Evolutionary conservation across 495 filamentous ascomycete species (phyloP).

Genomic region (Penicillium pancosmium): DNA sequence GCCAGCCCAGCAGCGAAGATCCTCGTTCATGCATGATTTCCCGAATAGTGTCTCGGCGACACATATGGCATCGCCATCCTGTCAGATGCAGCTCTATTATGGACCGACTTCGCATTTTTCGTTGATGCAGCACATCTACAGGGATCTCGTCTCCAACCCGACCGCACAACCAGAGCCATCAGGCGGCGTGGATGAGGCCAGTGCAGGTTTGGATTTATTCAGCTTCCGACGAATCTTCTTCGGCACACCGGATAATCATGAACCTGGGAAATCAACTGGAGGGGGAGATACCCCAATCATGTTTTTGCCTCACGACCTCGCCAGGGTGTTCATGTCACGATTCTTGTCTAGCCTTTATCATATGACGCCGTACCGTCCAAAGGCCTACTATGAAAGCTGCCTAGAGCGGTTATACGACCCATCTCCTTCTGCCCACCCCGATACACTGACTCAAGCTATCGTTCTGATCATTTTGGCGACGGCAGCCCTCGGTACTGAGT

Average conservation of each 20-base stretch:
- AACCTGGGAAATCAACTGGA: slow-evolving; percentile 16
- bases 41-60: slow-evolving; percentile 49
- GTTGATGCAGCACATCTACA: slow-evolving; percentile 49
- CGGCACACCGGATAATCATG: slow-evolving; percentile 40
- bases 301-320: slow-evolving; percentile 42
- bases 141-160: slow-evolving; percentile 38
- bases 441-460: slow-evolving; percentile 30
- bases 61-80: slow-evolving; percentile 48
- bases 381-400: slow-evolving; percentile 28
- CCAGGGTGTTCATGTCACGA: slow-evolving; percentile 36
- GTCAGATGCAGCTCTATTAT: slow-evolving; percentile 50
- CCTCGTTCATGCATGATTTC: slow-evolving; percentile 33
- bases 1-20: slow-evolving; percentile 19
- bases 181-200: slow-evolving; percentile 45
- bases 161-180: slow-evolving; percentile 27
- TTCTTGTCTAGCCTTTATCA: slow-evolving; percentile 39
- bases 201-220: slow-evolving; percentile 47
- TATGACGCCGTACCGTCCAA: slow-evolving; percentile 37
- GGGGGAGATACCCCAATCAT: slow-evolving; percentile 29
- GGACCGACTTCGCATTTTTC: slow-evolving; percentile 49
- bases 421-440: slow-evolving; percentile 20
- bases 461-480: slow-evolving; percentile 38
- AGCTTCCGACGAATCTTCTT: slow-evolving; percentile 51
- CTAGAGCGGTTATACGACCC: slow-evolving; percentile 39
- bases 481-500: slow-evolving; percentile 37